These are phyloP conservation scores for Marasmius oreades DNA, from an alignment of 1,284 basidiomycete species.

Conservation along the genomic window DNA sequence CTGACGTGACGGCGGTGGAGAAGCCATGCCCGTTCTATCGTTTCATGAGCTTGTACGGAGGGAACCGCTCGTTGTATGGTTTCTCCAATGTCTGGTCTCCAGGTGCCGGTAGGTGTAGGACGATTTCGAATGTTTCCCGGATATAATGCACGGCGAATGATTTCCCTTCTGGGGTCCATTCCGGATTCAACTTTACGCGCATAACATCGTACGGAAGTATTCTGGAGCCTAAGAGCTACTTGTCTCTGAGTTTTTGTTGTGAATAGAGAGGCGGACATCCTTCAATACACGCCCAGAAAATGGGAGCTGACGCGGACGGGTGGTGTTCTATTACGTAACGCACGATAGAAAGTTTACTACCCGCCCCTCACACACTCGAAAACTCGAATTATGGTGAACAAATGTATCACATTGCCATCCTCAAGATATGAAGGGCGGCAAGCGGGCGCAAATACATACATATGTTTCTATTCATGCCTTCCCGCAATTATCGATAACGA, in stretches of 20 bases:
- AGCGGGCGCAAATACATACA: neutral
- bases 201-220: constrained; percentile 26
- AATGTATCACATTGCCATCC: no score
- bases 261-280: constrained; percentile 6
- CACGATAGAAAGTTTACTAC: no score
- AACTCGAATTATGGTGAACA: no score
- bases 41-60: constrained; percentile 87
- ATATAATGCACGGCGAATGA: constrained; percentile 77
- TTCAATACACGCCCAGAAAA: neutral
- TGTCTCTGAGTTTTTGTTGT: neutral
- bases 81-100: constrained; percentile 71
- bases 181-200: constrained; percentile 22
- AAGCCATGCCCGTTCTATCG: constrained; percentile 90
- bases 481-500: constrained; percentile 73
- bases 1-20: constrained; percentile 77
- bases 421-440: neutral
- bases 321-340: neutral
- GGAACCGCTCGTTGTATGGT: constrained; percentile 76
- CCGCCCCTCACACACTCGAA: no score
- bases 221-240: neutral
- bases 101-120: constrained; percentile 74
- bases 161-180: constrained; percentile 63
- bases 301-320: neutral
- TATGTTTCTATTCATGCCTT: constrained; percentile 30
- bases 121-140: constrained; percentile 69